Evolutionary conservation across 768 basidiomycete genomes (phyloP), one percentile per base, ranked within the genome.

Genomic region (Phylloporus sp.): DNA sequence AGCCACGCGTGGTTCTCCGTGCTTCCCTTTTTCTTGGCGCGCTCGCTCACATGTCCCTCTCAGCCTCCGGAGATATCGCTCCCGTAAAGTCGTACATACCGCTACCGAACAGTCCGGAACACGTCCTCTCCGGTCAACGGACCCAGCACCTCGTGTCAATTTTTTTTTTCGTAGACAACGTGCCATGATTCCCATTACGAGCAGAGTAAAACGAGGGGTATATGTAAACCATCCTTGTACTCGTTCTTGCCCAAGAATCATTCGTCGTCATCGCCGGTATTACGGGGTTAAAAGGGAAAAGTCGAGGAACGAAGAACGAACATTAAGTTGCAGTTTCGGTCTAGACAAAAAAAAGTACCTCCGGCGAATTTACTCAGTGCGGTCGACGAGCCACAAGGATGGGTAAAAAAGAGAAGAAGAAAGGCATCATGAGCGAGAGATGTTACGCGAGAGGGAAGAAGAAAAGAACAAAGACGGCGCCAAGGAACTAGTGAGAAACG

Each of bases 21-120:
- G 2, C 17, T 26, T 23, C n/a, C n/a, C n/a, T 14, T 10, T 20
- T 15, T 10, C 35, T 44, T 41, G 38, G 40, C 32, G 24, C 22
- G 9, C 31, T 23, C 27, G 50, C 29, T 11, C 21, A 17, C 18
- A n/a, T 31, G 34, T 23, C 21, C 15, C 15, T 35, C 28, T 6
- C 32, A 77, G 77, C 60, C 74, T 36, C 71, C 76, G 28, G 76
- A 78, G 54, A 61, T 74, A 37, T 70, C 73, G 21, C 59, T 78
- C 42, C 63, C 60, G 27, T 71, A 31, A 57, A 38, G n/a, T 34
- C 3, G 28, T 7, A 1, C 3, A 28, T 27, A 27, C 3, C 32
- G 20, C n/a, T n/a, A 9, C 26, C 17, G 15, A n/a, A n/a, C 36
- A 17, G 31, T 4, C 6, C 14, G 5, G 31, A 7, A 1, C 18